A percentile compares a stretch with the other conserved stretches of the same genome.
phyloP scores from a whole-genome alignment of 345 rosid species.

The Microcos paniculata region DNA sequence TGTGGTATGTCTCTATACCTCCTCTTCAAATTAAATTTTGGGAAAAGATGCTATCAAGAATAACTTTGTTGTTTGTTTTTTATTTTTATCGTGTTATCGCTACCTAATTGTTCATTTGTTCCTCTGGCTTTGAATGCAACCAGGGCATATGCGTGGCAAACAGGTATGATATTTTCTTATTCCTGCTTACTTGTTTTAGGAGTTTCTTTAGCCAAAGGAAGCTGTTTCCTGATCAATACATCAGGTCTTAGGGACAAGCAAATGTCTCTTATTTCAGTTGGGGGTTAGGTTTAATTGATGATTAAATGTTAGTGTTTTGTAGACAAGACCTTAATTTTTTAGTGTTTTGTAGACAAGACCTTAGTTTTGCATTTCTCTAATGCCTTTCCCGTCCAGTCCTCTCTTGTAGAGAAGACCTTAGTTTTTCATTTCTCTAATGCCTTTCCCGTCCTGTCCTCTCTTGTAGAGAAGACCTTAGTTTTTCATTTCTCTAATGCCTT shows the following conservation, averaged over 20 bases:
- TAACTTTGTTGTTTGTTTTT: neutral
- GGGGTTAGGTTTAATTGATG: neutral
- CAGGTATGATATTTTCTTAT: constrained; percentile 32
- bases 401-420: constrained; percentile 27
- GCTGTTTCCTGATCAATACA: neutral
- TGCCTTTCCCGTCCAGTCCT: neutral
- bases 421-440: too few species aligned
- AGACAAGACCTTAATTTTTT: neutral
- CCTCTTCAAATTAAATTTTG: constrained; percentile 10
- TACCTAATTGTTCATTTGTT: neutral
- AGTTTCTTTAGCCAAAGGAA: neutral
- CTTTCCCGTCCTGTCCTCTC: too few species aligned
- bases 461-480: too few species aligned
- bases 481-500: too few species aligned
- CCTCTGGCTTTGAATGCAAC: constrained; percentile 6
- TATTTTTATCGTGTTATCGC: neutral
- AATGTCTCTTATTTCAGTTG: neutral
- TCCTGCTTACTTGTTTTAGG: neutral
- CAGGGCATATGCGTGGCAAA: constrained; percentile 61
- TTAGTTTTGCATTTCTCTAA: neutral
- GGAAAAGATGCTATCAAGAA: neutral
- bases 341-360: neutral
- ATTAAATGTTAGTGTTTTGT: neutral
- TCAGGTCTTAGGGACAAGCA: neutral
- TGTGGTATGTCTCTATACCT: constrained; percentile 38